Evolutionary conservation across 495 filamentous ascomycete genomes (phyloP), one percentile per base, ranked within the genome.

Genomic region (Penicillium fimorum): DNA sequence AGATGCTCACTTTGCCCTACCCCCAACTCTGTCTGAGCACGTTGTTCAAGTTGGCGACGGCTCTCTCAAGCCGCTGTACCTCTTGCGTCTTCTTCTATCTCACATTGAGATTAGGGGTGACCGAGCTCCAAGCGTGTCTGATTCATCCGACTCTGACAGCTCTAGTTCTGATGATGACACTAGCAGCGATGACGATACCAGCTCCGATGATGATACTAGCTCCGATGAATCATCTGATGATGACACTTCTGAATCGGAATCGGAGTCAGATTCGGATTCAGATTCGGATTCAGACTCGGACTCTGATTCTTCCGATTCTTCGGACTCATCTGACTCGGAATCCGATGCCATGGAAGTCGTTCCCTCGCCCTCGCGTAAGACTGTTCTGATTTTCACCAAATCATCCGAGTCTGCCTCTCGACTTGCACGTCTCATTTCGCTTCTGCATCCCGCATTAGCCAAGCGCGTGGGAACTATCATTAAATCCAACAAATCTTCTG

Each of bases 391-490:
- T 40, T 97, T 97, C 71, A 92, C 91, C 44, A 90, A 89, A 54
- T 91, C 85, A 51, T 96, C 91, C 64, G 90, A 96, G 68, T 83
- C 84, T 17, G 89, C 93, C 22, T 81, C 86, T 17, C 87, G 94
- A 42, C 82, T 98, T 13, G 82, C 86, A 2, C 87, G 86, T 17
- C 84, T 98, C 1, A 76, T 97, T n/a, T 70, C 77, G 1, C 74
- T 87, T 18, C 79, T 96, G 10, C 70, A 82, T 5, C 89, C 90
- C 11, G 63, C 78, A 0, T 71, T 86, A 25, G 74, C 80, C 6
- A 62, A 67, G 2, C 71, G 76, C 10, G 82, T 88, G 55, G 86
- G 84, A 60, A 89, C 85, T 1, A 82, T 96, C 53, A 90, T 90
- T 53, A 84, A 82, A 62, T 91, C 89, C 0, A 83, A 85, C 18